These are phyloP conservation scores for Alnus rubra DNA, from an alignment of 306 rosid genomes.

Conservation along the genomic window DNA sequence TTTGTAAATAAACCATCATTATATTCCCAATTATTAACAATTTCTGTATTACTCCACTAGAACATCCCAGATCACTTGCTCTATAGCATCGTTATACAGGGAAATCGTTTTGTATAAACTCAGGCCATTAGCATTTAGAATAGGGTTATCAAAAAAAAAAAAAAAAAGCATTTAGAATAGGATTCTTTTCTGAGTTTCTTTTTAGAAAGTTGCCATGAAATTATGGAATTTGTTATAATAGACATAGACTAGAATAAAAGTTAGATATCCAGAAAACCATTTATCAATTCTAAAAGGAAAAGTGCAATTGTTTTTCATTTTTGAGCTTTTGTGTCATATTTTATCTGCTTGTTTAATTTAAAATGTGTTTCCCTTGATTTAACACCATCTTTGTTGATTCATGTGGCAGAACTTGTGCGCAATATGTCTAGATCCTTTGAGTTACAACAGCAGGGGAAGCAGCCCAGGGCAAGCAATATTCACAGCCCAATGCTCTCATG, in stretches of 20 bases:
- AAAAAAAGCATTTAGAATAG: too few relatives aligned
- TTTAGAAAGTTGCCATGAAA: constrained; percentile 1
- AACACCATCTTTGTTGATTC: constrained; percentile 30
- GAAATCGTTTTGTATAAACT: neutral
- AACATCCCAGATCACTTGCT: constrained; percentile 10
- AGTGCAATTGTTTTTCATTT: neutral
- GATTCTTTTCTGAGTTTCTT: neutral
- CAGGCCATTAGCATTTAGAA: neutral
- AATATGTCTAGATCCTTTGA: constrained; percentile 86
- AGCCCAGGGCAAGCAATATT: constrained; percentile 89
- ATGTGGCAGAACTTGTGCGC: constrained; percentile 84
- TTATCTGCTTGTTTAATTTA: neutral
- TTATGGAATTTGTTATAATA: neutral
- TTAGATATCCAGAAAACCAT: neutral
- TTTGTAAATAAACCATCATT: too few relatives aligned
- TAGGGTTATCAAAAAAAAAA: too few relatives aligned
- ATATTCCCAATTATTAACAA: neutral
- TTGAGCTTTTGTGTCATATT: neutral
- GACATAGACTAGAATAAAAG: neutral
- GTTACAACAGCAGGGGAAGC: constrained; percentile 77
- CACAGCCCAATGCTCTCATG: constrained; percentile 99
- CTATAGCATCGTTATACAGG: constrained; percentile 2
- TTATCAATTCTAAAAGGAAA: neutral
- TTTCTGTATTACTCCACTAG: constrained; percentile 10
- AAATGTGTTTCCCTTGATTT: constrained; percentile 12